Evolutionary conservation across 1,139 yeast species (phyloP), one percentile per base, ranked within the genome.

Genomic region (Debaryomycetaceae sp.): DNA sequence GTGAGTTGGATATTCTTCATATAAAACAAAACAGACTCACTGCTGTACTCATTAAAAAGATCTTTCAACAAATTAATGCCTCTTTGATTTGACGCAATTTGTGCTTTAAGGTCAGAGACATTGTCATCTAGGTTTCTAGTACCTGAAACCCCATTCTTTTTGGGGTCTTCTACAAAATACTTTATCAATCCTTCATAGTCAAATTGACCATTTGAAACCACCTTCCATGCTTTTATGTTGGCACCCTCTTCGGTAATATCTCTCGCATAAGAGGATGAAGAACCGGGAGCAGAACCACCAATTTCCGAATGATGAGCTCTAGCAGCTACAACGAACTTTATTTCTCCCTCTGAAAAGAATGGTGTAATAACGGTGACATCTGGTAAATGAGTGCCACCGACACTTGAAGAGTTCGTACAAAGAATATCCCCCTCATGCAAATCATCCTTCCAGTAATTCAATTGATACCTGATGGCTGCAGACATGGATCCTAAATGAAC

Each of bases 401-500:
- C 76, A 13, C 76, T 80, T 4, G 89, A 88, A 53, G 82, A 87
- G 53, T 83, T 83, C 4, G 85, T 78, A 7, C 81, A 78, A 20
- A 83, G 57, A 2, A 83, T 86, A 60, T 83, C 87, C n/a, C 88
- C 88, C 9, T 76, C 78, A 39, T 70, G 64, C 47, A 75, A 53
- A 34, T 72, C 62, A n/a, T 76, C 81, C 44, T 72, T 61, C 87
- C 87, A 82, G 24, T 72, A 40, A 35, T 75, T 65, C 23, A 75
- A 73, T 58, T 82, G 87, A 22, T 72, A 78, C 37, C 73, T 70
- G n/a, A 83, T 81, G 23, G 85, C 84, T 14, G 82, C 77, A 0
- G 85, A 80, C 89, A 84, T 84, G 5, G 88, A 83, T 2, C 89
- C 89, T 46, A 84, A 62, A 56, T 84, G 90, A 24, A 83, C 87